Percentiles rank a stretch among this genome's conserved stretches.
phyloP scores from a whole-genome alignment of 176 grass and related monocot genomes.

The Aegilops speltoides region DNA sequence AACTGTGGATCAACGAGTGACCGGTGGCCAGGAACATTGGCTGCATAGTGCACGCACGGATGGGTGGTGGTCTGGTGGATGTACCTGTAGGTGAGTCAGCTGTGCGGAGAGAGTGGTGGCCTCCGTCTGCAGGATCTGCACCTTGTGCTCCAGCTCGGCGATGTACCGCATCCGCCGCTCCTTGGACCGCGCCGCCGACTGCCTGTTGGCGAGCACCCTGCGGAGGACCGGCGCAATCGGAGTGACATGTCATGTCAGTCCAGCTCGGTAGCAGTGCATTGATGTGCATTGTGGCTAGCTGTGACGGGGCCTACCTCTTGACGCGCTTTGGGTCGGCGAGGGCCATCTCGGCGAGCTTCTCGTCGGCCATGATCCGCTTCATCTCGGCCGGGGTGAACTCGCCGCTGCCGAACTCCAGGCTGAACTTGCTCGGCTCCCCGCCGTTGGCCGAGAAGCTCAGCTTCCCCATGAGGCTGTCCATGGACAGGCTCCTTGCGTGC shows the following conservation, averaged over 20 bases:
- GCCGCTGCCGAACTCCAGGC: constrained; percentile 84
- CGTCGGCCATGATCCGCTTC: constrained; percentile 95
- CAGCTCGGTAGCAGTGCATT: background rate
- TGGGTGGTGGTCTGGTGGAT: background rate
- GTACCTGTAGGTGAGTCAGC: constrained; percentile 79
- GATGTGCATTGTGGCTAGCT: background rate
- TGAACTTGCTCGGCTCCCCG: constrained; percentile 55
- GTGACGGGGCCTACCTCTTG: constrained; percentile 50
- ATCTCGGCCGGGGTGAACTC: constrained; percentile 87
- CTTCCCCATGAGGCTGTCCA: constrained; percentile 88
- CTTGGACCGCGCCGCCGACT: constrained; percentile 96
- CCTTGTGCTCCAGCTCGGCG: constrained; percentile 91
- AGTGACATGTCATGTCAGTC: background rate
- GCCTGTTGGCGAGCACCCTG: constrained; percentile 94
- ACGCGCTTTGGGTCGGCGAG: constrained; percentile 92
- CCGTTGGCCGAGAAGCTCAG: constrained; percentile 53
- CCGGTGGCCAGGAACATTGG: background rate
- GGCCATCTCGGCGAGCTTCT: constrained; percentile 97
- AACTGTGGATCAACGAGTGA: background rate
- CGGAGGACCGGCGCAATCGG: too few species aligned
- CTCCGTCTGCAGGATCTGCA: constrained; percentile 87
- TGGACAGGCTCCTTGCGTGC: constrained; percentile 77
- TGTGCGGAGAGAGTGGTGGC: constrained; percentile 84
- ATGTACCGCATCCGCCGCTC: constrained; percentile 91
- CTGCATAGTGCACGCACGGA: background rate